Percentiles rank a stretch among this genome's conserved stretches.
Evolutionary conservation across 2,329 filamentous ascomycete genomes (phyloP).

Genomic region (Chrysoporthe austroafricana): DNA sequence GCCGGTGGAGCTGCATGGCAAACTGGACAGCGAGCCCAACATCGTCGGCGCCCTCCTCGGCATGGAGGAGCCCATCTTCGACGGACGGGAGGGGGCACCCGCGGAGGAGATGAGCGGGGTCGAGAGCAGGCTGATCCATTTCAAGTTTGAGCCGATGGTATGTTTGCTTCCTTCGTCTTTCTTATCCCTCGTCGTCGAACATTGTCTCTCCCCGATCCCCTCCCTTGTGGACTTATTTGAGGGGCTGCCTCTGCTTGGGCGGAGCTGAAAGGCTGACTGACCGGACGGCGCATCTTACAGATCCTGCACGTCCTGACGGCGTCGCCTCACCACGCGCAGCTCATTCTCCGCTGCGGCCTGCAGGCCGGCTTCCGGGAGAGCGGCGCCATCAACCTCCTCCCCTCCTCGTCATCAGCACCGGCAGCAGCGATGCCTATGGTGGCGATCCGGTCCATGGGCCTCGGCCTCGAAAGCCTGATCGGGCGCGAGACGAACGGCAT

Average conservation of each 20-base stretch:
- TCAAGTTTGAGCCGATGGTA: constrained; percentile 97
- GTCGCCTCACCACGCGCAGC: constrained; percentile 74
- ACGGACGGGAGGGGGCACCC: constrained; percentile 28
- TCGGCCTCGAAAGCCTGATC: constrained; percentile 81
- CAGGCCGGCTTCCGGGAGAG: constrained; percentile 89
- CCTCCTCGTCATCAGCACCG: constrained; percentile 5
- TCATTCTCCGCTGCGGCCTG: constrained; percentile 74
- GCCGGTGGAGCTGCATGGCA: constrained; percentile 51
- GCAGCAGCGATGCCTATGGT: constrained; percentile 68
- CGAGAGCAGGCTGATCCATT: constrained; percentile 66
- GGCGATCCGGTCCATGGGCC: constrained; percentile 80
- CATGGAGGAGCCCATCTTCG: constrained; percentile 37
- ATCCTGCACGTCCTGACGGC: constrained; percentile 87
- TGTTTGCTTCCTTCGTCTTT: constrained; percentile 24
- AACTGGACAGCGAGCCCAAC: constrained; percentile 29
- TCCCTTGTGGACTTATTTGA: neutral
- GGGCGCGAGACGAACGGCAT: constrained; percentile 56
- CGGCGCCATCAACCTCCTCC: constrained; percentile 71
- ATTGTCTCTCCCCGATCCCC: too few species aligned
- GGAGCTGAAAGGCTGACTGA: neutral
- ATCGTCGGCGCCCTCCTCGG: constrained; percentile 43
- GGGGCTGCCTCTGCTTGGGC: neutral
- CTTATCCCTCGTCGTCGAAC: neutral
- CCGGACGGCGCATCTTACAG: constrained; percentile 47
- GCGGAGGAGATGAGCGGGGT: constrained; percentile 33